Percentiles rank a stretch among this genome's conserved stretches.
Evolutionary conservation across 257 asterid species (phyloP).

Genomic region (Solanum piurae): DNA sequence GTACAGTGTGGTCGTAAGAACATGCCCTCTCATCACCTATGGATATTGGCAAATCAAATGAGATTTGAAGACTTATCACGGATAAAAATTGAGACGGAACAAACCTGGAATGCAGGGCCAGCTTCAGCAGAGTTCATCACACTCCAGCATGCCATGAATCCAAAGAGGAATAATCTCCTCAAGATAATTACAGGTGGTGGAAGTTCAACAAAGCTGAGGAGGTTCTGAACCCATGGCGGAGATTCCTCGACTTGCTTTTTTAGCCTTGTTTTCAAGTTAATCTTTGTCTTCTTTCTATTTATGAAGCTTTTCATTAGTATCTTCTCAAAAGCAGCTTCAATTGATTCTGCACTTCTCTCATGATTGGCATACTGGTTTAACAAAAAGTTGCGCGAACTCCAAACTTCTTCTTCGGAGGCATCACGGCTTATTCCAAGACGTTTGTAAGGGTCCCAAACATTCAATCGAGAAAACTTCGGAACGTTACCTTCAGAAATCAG

Average conservation of each 20-base stretch:
- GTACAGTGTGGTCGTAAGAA: neutral
- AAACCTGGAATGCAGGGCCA: conserved; percentile 99
- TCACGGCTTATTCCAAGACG: conserved; percentile 69
- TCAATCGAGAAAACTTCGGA: conserved; percentile 47
- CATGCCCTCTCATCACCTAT: neutral
- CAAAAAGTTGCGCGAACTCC: conserved; percentile 92
- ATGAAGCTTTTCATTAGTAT: conserved; percentile 71
- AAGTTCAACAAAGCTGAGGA: conserved; percentile 74
- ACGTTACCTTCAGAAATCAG: conserved; percentile 34
- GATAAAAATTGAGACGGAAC: neutral
- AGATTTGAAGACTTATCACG: neutral
- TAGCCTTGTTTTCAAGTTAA: conserved; percentile 77
- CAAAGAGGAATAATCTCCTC: conserved; percentile 82
- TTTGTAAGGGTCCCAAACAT: conserved; percentile 89
- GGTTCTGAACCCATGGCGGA: conserved; percentile 88
- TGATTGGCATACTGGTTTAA: conserved; percentile 60
- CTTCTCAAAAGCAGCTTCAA: conserved; percentile 92
- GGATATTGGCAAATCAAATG: neutral
- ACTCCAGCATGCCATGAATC: conserved; percentile 97
- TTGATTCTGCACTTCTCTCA: conserved; percentile 75
- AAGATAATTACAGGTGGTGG: conserved; percentile 77
- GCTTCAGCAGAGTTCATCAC: conserved; percentile 93
- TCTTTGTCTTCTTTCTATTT: conserved; percentile 78
- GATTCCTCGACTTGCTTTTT: conserved; percentile 94
- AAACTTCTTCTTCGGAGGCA: conserved; percentile 92